Conservation (phyloP, 495 filamentous ascomycete species). For the Pyronema domesticum region DNA sequence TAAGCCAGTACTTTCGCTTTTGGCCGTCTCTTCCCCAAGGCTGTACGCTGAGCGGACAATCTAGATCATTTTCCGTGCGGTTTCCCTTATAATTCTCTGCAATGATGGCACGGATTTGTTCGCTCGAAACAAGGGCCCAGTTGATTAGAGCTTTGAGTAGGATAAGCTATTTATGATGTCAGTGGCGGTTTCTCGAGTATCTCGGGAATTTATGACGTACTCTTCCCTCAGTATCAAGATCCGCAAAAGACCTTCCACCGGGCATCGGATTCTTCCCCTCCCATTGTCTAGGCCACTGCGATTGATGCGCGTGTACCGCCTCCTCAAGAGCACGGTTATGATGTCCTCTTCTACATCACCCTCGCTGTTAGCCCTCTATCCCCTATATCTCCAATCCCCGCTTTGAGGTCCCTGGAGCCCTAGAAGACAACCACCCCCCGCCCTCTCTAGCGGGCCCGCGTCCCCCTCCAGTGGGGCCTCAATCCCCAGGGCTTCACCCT, state of each 20-base stretch:
- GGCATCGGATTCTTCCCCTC: slow-evolving; percentile 66
- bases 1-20: slow-evolving; percentile 79
- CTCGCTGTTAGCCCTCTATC: no score
- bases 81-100: slow-evolving; percentile 78
- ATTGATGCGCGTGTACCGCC: slow-evolving; percentile 65
- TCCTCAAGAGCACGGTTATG: slow-evolving; percentile 87
- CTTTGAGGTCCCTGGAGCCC: no score
- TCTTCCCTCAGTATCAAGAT: slow-evolving; percentile 59
- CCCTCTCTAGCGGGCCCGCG: background rate
- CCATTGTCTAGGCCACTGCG: slow-evolving; percentile 83
- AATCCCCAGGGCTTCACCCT: no score
- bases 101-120: slow-evolving; percentile 59
- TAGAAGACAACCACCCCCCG: no score
- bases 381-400: no score
- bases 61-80: slow-evolving; percentile 78
- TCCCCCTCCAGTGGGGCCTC: no score
- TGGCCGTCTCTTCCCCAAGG: slow-evolving; percentile 84
- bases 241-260: slow-evolving; percentile 57
- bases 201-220: slow-evolving; percentile 37
- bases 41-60: slow-evolving; percentile 83
- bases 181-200: background rate
- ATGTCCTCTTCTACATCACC: slow-evolving; percentile 39
- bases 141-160: slow-evolving; percentile 65
- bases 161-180: slow-evolving; percentile 42
- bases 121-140: slow-evolving; percentile 83